Evolutionary conservation across 768 basidiomycete genomes (phyloP).

Genomic region (Boletus reticulatus): DNA sequence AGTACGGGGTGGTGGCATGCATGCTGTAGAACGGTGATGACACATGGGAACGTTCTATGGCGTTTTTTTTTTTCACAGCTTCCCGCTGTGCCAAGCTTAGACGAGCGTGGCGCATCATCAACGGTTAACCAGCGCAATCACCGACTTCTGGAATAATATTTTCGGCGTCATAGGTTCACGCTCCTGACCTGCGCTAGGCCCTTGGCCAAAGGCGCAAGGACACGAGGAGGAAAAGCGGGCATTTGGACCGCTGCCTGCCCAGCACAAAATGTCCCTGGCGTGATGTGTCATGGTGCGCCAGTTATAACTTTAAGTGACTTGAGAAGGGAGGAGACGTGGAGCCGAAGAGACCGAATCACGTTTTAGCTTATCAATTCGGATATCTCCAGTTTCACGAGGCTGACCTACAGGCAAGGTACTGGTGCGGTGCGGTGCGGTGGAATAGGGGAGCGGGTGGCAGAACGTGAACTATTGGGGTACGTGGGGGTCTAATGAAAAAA

Average conservation of each 20-base stretch:
- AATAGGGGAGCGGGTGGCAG: conserved; percentile 14
- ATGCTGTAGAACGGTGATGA: conserved; percentile 4
- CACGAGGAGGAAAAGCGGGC: neutral
- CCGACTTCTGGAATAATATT: conserved; percentile 4
- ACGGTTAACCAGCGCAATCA: conserved; percentile 19
- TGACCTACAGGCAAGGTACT: conserved; percentile 4
- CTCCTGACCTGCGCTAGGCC: neutral
- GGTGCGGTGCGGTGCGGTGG: conserved; percentile 8
- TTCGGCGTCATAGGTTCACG: neutral
- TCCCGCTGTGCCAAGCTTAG: neutral
- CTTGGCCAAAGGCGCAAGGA: neutral
- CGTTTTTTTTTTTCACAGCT: conserved; percentile 1
- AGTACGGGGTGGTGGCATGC: neutral
- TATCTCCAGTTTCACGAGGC: conserved; percentile 20
- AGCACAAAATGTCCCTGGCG: neutral
- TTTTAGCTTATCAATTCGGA: conserved; percentile 20
- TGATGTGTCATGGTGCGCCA: neutral
- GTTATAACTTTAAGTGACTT: conserved; percentile 1
- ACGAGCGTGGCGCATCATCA: conserved; percentile 7
- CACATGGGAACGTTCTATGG: conserved; percentile 1
- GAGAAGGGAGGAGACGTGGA: neutral
- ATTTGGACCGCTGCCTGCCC: neutral
- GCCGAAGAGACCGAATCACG: conserved; percentile 5
- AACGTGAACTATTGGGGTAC: neutral
- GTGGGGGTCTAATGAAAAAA: conserved; percentile 1